These are phyloP conservation scores for Claviceps capensis DNA, from an alignment of 2,329 filamentous ascomycete genomes.

Conservation along the genomic window DNA sequence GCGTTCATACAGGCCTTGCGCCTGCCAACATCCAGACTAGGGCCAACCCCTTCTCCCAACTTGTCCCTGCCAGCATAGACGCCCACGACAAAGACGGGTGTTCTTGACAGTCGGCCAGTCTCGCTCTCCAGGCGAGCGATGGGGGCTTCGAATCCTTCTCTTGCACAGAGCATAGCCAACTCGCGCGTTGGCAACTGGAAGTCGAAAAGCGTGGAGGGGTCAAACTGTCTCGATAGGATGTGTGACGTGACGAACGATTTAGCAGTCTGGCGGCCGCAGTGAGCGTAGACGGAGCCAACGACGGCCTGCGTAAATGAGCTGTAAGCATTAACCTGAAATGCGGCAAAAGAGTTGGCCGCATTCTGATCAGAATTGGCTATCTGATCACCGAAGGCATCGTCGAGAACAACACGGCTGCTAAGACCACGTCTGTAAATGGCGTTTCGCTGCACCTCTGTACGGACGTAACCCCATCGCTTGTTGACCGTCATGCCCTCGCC, in stretches of 20 bases:
- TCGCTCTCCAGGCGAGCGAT: conserved; percentile 80
- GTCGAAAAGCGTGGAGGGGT: conserved; percentile 64
- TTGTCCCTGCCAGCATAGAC: conserved; percentile 87
- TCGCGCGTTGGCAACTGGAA: conserved; percentile 79
- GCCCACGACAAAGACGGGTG: conserved; percentile 85
- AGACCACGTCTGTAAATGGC: conserved; percentile 48
- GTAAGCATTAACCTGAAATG: conserved; percentile 59
- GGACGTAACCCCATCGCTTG: conserved; percentile 37
- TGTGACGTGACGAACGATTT: conserved; percentile 76
- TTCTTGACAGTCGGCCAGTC: conserved; percentile 72
- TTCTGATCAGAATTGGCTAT: conserved; percentile 14
- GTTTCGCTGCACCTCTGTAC: conserved; percentile 33
- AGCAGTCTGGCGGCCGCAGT: conserved; percentile 64
- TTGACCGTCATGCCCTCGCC: conserved; percentile 29
- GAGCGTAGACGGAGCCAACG: conserved; percentile 72
- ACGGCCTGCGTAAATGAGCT: conserved; percentile 72
- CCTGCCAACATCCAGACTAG: conserved; percentile 64
- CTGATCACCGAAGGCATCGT: conserved; percentile 70
- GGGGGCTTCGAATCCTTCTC: conserved; percentile 80
- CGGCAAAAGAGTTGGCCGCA: conserved; percentile 12
- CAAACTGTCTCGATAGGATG: conserved; percentile 65
- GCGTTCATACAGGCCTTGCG: conserved; percentile 70
- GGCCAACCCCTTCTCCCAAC: conserved; percentile 77
- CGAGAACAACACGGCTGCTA: conserved; percentile 64
- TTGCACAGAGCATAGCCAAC: conserved; percentile 65